Evolutionary conservation across 768 basidiomycete species (phyloP).

Genomic region (Pisolithus orientalis): DNA sequence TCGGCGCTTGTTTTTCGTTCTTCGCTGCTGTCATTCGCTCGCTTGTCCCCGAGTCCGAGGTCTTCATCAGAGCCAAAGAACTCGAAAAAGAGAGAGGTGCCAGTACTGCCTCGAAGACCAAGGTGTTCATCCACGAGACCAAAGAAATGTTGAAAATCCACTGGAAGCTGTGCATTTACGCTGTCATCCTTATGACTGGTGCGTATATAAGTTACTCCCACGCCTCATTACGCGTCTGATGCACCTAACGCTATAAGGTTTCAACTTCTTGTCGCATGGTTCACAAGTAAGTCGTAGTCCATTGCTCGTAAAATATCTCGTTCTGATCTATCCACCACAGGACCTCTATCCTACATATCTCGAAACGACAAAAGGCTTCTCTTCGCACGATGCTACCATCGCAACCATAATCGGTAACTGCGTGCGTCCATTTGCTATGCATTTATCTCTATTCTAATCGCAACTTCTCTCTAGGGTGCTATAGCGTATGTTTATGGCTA

Average conservation of each 20-base stretch:
- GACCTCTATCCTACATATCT: conserved; percentile 73
- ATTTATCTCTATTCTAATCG: neutral
- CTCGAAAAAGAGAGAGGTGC: conserved; percentile 39
- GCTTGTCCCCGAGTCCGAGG: conserved; percentile 69
- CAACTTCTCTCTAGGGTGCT: conserved; percentile 24
- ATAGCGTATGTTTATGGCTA: conserved; percentile 25
- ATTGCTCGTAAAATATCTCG: neutral
- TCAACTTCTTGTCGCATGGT: conserved; percentile 69
- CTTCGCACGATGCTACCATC: conserved; percentile 47
- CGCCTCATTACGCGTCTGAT: neutral
- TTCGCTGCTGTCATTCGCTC: conserved; percentile 65
- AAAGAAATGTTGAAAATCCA: conserved; percentile 73
- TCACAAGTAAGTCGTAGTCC: conserved; percentile 35
- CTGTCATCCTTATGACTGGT: conserved; percentile 73
- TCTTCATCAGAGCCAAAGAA: conserved; percentile 62
- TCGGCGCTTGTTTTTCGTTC: conserved; percentile 60
- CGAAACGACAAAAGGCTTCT: conserved; percentile 49
- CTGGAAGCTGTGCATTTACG: conserved; percentile 81
- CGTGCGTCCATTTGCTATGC: conserved; percentile 23
- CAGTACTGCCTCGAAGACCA: conserved; percentile 46
- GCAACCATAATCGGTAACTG: conserved; percentile 77
- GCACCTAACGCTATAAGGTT: conserved; percentile 31
- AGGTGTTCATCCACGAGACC: conserved; percentile 66
- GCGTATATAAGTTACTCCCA: conserved; percentile 4
- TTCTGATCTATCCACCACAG: conserved; percentile 16